A percentile compares a stretch with the other conserved stretches of the same genome.
Evolutionary conservation across 2,329 filamentous ascomycete species (phyloP).

Genomic region (Teratosphaeria destructans): DNA sequence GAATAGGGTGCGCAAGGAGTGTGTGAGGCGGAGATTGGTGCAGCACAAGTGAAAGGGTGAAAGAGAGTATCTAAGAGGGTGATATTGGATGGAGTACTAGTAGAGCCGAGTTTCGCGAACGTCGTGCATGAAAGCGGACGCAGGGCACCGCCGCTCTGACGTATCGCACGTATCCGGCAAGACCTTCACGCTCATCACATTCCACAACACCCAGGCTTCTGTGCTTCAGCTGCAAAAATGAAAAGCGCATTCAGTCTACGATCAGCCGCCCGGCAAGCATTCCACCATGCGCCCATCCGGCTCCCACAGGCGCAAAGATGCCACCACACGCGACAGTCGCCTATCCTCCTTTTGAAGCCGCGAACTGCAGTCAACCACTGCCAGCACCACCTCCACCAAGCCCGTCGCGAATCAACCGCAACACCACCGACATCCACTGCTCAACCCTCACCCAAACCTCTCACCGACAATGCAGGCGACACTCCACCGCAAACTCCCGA

Average conservation of each 20-base stretch:
- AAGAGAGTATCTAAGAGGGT: not conserved
- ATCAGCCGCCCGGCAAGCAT: not conserved
- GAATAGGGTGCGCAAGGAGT: not conserved
- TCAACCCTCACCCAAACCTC: slow-evolving; percentile 9
- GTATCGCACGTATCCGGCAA: not conserved
- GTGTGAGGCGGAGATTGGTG: not conserved
- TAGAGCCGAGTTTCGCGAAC: not conserved
- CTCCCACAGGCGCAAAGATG: slow-evolving; percentile 13
- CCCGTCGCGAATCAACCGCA: slow-evolving; percentile 4
- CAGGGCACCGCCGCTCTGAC: not conserved
- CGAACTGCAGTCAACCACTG: not conserved
- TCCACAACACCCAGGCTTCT: not conserved
- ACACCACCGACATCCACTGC: not conserved
- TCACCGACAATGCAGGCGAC: slow-evolving; percentile 20
- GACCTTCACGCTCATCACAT: not conserved
- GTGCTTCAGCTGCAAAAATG: not conserved
- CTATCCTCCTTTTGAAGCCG: slow-evolving; percentile 7
- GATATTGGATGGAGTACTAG: not conserved
- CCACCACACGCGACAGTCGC: slow-evolving; percentile 4
- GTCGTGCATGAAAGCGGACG: not conserved
- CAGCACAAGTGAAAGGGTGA: not conserved
- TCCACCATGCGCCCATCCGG: slow-evolving; percentile 1
- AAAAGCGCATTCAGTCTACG: not conserved
- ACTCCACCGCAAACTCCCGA: slow-evolving; percentile 18
- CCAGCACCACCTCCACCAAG: slow-evolving; percentile 2